Evolutionary conservation across 1,284 basidiomycete genomes (phyloP), one percentile per base, ranked within the genome.

Genomic region (Boletus mariae): DNA sequence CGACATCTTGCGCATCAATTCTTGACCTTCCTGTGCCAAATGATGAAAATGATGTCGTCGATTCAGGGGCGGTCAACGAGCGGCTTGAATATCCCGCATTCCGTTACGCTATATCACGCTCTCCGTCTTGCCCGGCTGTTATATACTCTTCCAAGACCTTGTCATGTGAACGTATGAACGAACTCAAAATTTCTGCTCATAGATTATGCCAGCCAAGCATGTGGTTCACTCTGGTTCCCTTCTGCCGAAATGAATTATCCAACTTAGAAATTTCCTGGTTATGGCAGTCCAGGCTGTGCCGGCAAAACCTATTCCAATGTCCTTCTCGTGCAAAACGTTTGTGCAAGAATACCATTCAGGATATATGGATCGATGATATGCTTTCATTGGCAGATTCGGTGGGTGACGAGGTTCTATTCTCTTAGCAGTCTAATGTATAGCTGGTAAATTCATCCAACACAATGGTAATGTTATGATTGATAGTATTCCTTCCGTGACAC

Each of bases 141-240:
- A 37, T 37, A 37, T 9, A 3, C n/a, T 38, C 37, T 5, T 15
- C 12, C 23, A 6, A 17, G 35, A 10, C 35, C n/a, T 28, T 47
- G 29, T 41, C 44, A 51, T 45, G 15, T 51, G 51, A 47, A 29
- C 41, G 37, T 31, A 43, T 17, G 58, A 48, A 44, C n/a, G 17
- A 26, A 2, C 4, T 38, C 13, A 20, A 20, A 20, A 20, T 13
- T 38, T 17, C 37, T 38, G 26, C 31, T 35, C 25, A 43, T 43
- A 43, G 2, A 23, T 41, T 41, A 23, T 25, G 38, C 41, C 41
- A 28, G 20, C 15, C 23, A n/a, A 25, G 41, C 25, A 28, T 43
- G 13, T 43, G 41, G 6, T 43, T 41, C 20, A 13, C 20, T 12
- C 10, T 20, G 38, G 20, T 41, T 40, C 38, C 23, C 17, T 40